phyloP scores from a whole-genome alignment of 768 basidiomycete genomes.

The Amylocystis lapponica region DNA sequence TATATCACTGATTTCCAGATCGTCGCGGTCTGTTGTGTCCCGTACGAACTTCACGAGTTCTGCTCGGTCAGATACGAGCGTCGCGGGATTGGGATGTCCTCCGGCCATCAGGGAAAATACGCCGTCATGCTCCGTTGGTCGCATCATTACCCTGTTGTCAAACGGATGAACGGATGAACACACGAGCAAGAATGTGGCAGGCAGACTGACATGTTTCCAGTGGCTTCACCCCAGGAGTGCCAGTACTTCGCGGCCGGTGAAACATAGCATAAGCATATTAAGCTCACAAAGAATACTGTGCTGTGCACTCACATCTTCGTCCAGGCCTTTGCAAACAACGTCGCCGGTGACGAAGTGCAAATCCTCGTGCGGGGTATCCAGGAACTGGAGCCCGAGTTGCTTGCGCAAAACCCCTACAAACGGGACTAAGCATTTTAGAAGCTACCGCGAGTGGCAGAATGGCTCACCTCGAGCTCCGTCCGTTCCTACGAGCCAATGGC shows the following conservation, averaged over 20 bases:
- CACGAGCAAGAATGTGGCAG: too few relatives aligned
- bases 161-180: too few relatives aligned
- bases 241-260: too few relatives aligned
- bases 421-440: neutral
- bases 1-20: constrained; percentile 1
- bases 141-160: neutral
- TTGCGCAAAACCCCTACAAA: constrained; percentile 2
- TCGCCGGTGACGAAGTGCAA: neutral
- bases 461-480: constrained; percentile 35
- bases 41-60: neutral
- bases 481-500: constrained; percentile 33
- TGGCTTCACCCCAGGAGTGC: too few relatives aligned
- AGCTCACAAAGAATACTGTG: too few relatives aligned
- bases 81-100: neutral
- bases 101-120: neutral
- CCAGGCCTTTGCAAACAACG: constrained; percentile 1
- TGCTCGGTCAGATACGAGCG: neutral
- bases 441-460: too few relatives aligned
- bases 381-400: constrained; percentile 1
- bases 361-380: neutral
- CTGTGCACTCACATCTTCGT: constrained; percentile 5
- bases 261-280: too few relatives aligned
- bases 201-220: too few relatives aligned
- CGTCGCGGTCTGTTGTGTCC: neutral
- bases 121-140: constrained; percentile 1